phyloP scores from a whole-genome alignment of 257 asterid species.

The Galeopsis tetrahit region DNA sequence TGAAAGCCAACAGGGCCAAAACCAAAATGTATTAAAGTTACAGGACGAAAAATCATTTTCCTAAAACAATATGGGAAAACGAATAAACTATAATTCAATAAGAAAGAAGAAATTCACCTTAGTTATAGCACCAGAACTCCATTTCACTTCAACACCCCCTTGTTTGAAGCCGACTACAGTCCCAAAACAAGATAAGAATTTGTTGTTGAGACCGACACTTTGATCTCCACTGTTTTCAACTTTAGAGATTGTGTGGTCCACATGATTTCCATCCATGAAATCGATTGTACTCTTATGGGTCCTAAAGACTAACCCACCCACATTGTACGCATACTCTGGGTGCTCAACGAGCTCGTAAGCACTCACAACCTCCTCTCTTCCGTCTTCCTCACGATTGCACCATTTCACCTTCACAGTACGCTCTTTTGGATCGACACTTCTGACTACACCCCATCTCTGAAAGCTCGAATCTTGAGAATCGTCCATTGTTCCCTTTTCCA shows the following conservation, averaged over 20 bases:
- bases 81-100: neutral
- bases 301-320: conserved; percentile 72
- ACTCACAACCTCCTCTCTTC: conserved; percentile 74
- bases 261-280: conserved; percentile 30
- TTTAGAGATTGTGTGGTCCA: conserved; percentile 27
- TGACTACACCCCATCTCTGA: conserved; percentile 73
- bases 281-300: conserved; percentile 29
- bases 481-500: conserved; percentile 68
- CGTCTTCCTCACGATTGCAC: conserved; percentile 50
- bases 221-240: conserved; percentile 34
- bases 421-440: conserved; percentile 75
- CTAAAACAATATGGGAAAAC: neutral
- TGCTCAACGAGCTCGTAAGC: conserved; percentile 93
- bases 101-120: conserved; percentile 52
- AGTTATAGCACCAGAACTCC: conserved; percentile 79
- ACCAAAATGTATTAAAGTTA: too few species aligned
- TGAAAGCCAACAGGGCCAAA: too few species aligned
- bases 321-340: conserved; percentile 63
- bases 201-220: conserved; percentile 31
- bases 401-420: conserved; percentile 82
- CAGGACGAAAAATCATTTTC: too few species aligned
- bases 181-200: conserved; percentile 63
- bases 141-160: conserved; percentile 75
- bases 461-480: conserved; percentile 42
- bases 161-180: conserved; percentile 60